These are phyloP conservation scores for Sclerotiophoma versabilis DNA, from an alignment of 2,329 filamentous ascomycete species.

Conservation along the genomic window DNA sequence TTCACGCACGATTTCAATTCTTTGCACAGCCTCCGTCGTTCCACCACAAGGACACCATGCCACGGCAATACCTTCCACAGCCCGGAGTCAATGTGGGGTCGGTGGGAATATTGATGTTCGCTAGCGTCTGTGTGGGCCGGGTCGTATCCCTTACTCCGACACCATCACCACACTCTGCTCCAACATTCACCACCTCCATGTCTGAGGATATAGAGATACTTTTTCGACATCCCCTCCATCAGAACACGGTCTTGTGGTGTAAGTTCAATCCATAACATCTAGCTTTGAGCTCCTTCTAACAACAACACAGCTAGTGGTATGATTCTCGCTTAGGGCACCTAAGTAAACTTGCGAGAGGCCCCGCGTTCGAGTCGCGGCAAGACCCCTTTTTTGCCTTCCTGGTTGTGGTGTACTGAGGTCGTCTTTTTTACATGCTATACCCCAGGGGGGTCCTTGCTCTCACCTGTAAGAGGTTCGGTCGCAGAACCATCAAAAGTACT, in stretches of 20 bases:
- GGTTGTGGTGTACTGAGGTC: too few relatives aligned
- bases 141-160: not conserved
- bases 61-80: too few relatives aligned
- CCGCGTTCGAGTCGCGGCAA: slow-evolving; percentile 26
- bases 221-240: not conserved
- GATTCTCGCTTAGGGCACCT: slow-evolving; percentile 69
- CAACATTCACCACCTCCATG: not conserved
- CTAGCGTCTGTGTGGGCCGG: slow-evolving; percentile 5
- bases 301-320: slow-evolving; percentile 75
- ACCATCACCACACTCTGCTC: not conserved
- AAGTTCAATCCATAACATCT: too few relatives aligned
- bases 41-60: too few relatives aligned
- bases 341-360: slow-evolving; percentile 22
- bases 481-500: too few relatives aligned
- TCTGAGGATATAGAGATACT: too few relatives aligned
- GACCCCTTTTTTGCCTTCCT: slow-evolving; percentile 15
- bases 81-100: not conserved
- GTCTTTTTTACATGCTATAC: too few relatives aligned
- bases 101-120: slow-evolving; percentile 4
- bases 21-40: too few relatives aligned
- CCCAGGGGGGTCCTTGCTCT: too few relatives aligned
- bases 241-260: slow-evolving; percentile 8
- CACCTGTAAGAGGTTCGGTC: too few relatives aligned
- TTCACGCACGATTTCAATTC: not conserved
- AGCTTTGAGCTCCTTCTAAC: too few relatives aligned